phyloP scores from a whole-genome alignment of 2,329 filamentous ascomycete species.

The Fulvia fulva region DNA sequence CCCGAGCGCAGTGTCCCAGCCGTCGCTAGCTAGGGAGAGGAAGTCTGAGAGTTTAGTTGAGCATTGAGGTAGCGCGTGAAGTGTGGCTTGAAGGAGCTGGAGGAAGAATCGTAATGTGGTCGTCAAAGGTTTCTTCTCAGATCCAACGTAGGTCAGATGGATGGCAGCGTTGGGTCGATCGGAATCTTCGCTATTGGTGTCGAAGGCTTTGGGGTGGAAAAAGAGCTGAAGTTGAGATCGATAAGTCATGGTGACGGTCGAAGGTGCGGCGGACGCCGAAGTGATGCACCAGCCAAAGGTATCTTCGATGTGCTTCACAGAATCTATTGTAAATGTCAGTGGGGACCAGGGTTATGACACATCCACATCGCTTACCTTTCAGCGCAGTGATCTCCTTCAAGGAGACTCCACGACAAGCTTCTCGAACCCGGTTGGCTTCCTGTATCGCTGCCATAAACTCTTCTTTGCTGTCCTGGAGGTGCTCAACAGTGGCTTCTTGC shows the following conservation, averaged over 20 bases:
- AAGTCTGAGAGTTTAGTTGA: slow-evolving; percentile 56
- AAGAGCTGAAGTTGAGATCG: slow-evolving; percentile 67
- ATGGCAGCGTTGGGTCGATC: slow-evolving; percentile 51
- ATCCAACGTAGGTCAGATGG: slow-evolving; percentile 67
- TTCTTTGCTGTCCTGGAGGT: slow-evolving; percentile 62
- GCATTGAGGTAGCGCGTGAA: slow-evolving; percentile 59
- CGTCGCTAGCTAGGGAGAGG: slow-evolving; percentile 55
- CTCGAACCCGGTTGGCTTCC: slow-evolving; percentile 75
- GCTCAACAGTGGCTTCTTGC: slow-evolving; percentile 61
- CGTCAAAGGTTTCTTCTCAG: slow-evolving; percentile 53
- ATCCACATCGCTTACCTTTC: slow-evolving; percentile 57
- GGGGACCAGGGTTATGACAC: background rate
- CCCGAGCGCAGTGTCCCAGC: slow-evolving; percentile 62
- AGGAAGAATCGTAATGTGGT: slow-evolving; percentile 72
- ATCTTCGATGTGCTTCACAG: slow-evolving; percentile 62
- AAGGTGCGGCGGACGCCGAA: slow-evolving; percentile 53
- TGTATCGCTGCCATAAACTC: slow-evolving; percentile 70
- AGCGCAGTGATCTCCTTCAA: slow-evolving; percentile 72
- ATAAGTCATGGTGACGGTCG: slow-evolving; percentile 69
- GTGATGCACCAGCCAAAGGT: slow-evolving; percentile 69
- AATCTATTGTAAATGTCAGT: slow-evolving; percentile 50
- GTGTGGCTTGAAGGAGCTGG: slow-evolving; percentile 64
- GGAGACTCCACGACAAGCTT: slow-evolving; percentile 88
- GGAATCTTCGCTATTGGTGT: slow-evolving; percentile 21
- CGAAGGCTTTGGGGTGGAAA: slow-evolving; percentile 64